Base-by-base conservation (phyloP, 768 basidiomycete species). In the Brasilioporus rufonigricans region DNA sequence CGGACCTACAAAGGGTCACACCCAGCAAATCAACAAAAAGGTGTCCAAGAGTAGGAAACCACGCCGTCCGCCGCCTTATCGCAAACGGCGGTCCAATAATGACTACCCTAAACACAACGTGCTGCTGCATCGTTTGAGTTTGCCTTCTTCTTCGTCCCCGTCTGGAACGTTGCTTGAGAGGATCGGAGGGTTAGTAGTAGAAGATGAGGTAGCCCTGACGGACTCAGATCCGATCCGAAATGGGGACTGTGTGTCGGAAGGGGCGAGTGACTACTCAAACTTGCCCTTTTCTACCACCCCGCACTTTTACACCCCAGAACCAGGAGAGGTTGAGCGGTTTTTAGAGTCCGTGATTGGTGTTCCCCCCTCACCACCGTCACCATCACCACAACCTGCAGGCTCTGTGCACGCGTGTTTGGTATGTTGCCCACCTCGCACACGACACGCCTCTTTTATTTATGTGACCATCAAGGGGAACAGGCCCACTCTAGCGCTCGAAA, bases 291-390 rank as follows among this genome's bases (percentile, higher is more conserved):
- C n/a, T n/a, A n/a, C n/a, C n/a, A n/a, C 38, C 11, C 58, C 61
- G 2, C 64, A 52, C 38, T 31, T 47, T 53, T 32, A 58, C 51
- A 57, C 63, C 9, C 62, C 65, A 44, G 65, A 58, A 26, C 60
- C 65, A 35, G 56, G 53, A 19, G 65, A 67, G 39, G 65, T 68
- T 26, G 65, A 68, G 27, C 46, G 59, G 14, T 67, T 67, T 43
- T 33, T 67, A 50, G 56, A 63, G 56, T 65, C 64, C 26, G 66
- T 68, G 57, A 57, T 68, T 43, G 50, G 50, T 45, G 39, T 50
- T n/a, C 52, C 50, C 13, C 26, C 53, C 0, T 19, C 47, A 12
- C 29, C 32, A 26, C 43, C 57, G 27, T 29, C 27, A 29, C 27
- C 27, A 29, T 29, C 27, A 23, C 36, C 33, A 36, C 44, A 57